Evolutionary conservation across 805 yeast genomes (phyloP).

Genomic region (Maudiozyma pseudohumilis): DNA sequence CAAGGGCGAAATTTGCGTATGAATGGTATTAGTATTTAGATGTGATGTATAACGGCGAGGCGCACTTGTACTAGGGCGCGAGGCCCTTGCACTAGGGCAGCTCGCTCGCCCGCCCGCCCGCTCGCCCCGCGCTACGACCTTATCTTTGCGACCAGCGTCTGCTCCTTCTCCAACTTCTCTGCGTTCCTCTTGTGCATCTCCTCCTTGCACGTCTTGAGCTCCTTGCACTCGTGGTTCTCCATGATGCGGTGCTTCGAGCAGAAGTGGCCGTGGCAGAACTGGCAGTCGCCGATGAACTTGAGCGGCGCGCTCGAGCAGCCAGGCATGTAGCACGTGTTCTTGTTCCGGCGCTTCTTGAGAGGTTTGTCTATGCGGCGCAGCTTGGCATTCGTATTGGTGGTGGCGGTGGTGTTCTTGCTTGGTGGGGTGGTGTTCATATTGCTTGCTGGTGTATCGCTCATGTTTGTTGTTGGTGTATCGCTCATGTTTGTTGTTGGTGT

Average conservation of each 20-base stretch:
- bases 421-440: neutral
- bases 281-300: constrained; percentile 69
- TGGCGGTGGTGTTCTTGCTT: neutral
- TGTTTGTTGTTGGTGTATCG: neutral
- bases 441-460: too few species aligned
- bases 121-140: too few species aligned
- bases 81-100: too few species aligned
- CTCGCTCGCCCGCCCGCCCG: too few species aligned
- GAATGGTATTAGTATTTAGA: too few species aligned
- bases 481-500: neutral
- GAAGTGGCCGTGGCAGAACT: constrained; percentile 72
- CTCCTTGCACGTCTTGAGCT: constrained; percentile 72
- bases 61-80: too few species aligned
- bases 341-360: constrained; percentile 20
- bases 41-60: too few species aligned
- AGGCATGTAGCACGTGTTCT: constrained; percentile 42
- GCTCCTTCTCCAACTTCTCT: constrained; percentile 69
- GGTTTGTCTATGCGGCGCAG: constrained; percentile 14
- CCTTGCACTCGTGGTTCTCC: constrained; percentile 76
- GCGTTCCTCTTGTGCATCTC: constrained; percentile 79
- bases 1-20: too few species aligned
- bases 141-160: constrained; percentile 59
- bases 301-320: constrained; percentile 56
- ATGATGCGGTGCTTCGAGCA: constrained; percentile 80
- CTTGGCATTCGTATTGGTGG: constrained; percentile 2